Conservation (phyloP, 768 basidiomycete genomes). For the Dentipellis sp. region DNA sequence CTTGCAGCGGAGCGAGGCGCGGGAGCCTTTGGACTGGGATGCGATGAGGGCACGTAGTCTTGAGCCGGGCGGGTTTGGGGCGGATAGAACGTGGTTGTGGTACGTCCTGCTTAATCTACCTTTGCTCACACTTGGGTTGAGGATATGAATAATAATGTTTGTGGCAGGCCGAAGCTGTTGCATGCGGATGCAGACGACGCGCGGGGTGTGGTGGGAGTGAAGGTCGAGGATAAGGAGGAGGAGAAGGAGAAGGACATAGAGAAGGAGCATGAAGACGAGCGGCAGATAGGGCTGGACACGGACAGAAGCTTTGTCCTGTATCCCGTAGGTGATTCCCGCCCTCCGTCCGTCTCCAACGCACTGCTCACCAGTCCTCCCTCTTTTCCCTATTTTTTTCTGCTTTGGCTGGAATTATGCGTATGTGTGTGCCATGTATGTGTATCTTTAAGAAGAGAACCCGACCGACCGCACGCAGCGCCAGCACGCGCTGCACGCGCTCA, state of each 20-base stretch:
- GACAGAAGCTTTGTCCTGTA: constrained; percentile 91
- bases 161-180: constrained; percentile 29
- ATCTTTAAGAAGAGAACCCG: constrained; percentile 9
- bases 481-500: constrained; percentile 55
- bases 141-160: constrained; percentile 18
- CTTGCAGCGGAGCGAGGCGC: too few species aligned
- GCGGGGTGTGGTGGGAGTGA: background rate
- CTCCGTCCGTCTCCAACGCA: constrained; percentile 1
- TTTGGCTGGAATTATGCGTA: too few species aligned
- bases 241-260: constrained; percentile 30
- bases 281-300: constrained; percentile 82
- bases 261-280: constrained; percentile 62
- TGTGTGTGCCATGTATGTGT: background rate
- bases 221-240: background rate
- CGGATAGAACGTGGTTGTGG: constrained; percentile 49
- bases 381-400: too few species aligned
- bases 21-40: constrained; percentile 33
- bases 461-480: constrained; percentile 51
- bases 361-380: background rate
- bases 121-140: constrained; percentile 7
- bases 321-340: constrained; percentile 49
- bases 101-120: constrained; percentile 17
- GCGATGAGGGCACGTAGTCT: constrained; percentile 39
- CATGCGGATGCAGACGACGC: constrained; percentile 16
- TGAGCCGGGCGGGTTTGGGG: constrained; percentile 54